A percentile compares a stretch with the other conserved stretches of the same genome.
Conservation (phyloP, 2,329 filamentous ascomycete species). For the Aspergillus clavatus region DNA sequence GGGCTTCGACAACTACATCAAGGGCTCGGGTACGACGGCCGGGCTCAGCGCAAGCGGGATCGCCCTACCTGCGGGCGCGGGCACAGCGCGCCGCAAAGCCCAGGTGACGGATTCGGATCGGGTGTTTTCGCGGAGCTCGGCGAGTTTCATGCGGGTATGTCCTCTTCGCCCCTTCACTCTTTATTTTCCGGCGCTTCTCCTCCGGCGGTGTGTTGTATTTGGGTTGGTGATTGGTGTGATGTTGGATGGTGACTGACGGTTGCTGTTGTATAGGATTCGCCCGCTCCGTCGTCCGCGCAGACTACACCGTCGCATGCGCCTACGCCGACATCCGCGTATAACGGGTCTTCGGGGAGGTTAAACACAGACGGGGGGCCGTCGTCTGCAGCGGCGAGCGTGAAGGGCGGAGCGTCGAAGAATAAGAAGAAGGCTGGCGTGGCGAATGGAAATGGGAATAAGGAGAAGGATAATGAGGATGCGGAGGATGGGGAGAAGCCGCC, state of each 20-base stretch:
- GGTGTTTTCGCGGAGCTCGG: conserved; percentile 47
- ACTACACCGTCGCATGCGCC: conserved; percentile 45
- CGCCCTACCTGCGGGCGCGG: conserved; percentile 24
- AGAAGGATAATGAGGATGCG: conserved; percentile 31
- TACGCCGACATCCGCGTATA: conserved; percentile 40
- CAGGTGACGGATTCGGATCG: conserved; percentile 44
- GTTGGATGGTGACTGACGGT: too few relatives aligned
- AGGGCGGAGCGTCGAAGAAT: conserved; percentile 32
- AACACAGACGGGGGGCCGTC: conserved; percentile 22
- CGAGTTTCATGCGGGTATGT: conserved; percentile 44
- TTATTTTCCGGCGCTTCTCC: too few relatives aligned
- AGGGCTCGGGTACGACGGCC: conserved; percentile 62
- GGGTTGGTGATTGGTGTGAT: too few relatives aligned
- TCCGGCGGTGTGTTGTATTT: too few relatives aligned
- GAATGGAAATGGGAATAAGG: conserved; percentile 16
- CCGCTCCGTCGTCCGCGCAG: conserved; percentile 40
- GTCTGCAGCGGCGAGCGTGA: conserved; percentile 28
- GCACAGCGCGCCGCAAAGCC: conserved; percentile 39
- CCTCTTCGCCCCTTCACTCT: background rate
- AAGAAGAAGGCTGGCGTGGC: conserved; percentile 36
- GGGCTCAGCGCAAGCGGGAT: conserved; percentile 28
- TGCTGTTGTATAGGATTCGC: conserved; percentile 34
- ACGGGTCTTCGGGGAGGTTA: conserved; percentile 25
- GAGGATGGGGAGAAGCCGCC: conserved; percentile 35
- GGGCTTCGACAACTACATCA: conserved; percentile 98